phyloP scores from a whole-genome alignment of 2,329 filamentous ascomycete species.

The Venturia effusa region DNA sequence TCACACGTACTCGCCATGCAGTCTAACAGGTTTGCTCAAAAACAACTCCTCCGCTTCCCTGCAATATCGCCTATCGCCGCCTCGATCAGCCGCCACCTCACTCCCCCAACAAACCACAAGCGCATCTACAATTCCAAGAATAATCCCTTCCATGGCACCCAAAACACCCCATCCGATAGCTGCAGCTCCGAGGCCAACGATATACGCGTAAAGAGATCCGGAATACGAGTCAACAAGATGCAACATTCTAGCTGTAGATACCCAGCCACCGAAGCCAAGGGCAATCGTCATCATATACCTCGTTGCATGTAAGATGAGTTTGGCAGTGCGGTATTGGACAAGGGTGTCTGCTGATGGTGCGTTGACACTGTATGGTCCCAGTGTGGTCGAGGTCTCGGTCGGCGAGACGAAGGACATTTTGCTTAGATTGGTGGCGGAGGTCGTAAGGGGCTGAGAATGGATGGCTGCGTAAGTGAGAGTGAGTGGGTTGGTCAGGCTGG shows the following conservation, averaged over 20 bases:
- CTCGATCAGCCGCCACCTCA: constrained; percentile 45
- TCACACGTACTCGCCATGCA: constrained; percentile 1
- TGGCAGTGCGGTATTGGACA: constrained; percentile 82
- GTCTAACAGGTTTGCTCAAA: constrained; percentile 41
- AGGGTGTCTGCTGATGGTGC: constrained; percentile 38
- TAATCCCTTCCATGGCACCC: constrained; percentile 78
- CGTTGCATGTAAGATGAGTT: constrained; percentile 81
- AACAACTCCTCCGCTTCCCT: constrained; percentile 85
- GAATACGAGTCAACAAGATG: constrained; percentile 43
- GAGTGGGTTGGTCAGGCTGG: constrained; percentile 79
- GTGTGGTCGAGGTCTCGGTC: constrained; percentile 60
- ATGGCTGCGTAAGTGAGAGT: constrained; percentile 90
- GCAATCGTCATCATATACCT: constrained; percentile 83
- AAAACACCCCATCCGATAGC: constrained; percentile 93
- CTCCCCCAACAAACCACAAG: constrained; percentile 91
- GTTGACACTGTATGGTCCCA: constrained; percentile 29
- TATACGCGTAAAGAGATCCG: constrained; percentile 87
- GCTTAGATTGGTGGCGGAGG: constrained; percentile 67
- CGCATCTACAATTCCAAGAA: constrained; percentile 79
- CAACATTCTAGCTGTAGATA: constrained; percentile 76
- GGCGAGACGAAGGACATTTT: constrained; percentile 73
- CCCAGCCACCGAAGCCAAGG: constrained; percentile 93
- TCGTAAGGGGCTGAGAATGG: constrained; percentile 71
- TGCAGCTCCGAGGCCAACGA: constrained; percentile 83
- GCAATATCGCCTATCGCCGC: constrained; percentile 69